Conservation (phyloP, 1,284 basidiomycete species). For the Porodaedalea pini region DNA sequence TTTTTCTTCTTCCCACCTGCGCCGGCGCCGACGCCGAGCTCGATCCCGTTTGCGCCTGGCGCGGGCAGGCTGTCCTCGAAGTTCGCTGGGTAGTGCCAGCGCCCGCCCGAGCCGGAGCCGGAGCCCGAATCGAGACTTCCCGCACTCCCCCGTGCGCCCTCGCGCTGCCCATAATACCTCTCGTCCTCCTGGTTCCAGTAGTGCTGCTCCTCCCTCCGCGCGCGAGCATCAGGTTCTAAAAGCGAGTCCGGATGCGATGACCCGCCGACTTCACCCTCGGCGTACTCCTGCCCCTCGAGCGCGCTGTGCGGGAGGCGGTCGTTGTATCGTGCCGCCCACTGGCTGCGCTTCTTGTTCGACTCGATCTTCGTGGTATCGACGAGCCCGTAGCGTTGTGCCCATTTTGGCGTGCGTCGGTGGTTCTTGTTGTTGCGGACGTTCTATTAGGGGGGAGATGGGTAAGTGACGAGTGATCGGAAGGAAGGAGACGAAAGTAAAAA, state of each 20-base stretch:
- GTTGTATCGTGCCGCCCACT: constrained; percentile 85
- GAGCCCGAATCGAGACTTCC: constrained; percentile 37
- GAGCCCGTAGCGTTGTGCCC: constrained; percentile 87
- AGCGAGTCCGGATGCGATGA: constrained; percentile 45
- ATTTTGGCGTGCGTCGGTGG: constrained; percentile 86
- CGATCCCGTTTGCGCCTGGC: too few relatives aligned
- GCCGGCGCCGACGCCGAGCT: constrained; percentile 27
- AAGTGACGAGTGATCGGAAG: constrained; percentile 19
- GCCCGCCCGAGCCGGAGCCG: constrained; percentile 31
- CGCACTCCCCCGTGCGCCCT: constrained; percentile 43
- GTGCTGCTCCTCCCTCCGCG: constrained; percentile 33
- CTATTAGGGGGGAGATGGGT: constrained; percentile 39
- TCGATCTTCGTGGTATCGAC: constrained; percentile 74
- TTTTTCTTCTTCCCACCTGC: constrained; percentile 28
- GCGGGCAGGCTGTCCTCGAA: constrained; percentile 61
- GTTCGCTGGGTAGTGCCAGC: constrained; percentile 82
- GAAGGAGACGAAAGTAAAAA: neutral
- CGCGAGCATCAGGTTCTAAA: constrained; percentile 33
- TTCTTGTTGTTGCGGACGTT: constrained; percentile 97
- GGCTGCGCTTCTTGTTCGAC: constrained; percentile 73
- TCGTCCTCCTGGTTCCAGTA: constrained; percentile 73
- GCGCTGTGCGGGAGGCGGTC: constrained; percentile 76
- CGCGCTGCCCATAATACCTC: constrained; percentile 57
- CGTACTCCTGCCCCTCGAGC: constrained; percentile 67
- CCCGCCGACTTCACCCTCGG: constrained; percentile 67